A percentile compares a stretch with the other conserved stretches of the same genome.
phyloP scores from a whole-genome alignment of 345 rosid species.

The Diplotaxis tenuifolia region DNA sequence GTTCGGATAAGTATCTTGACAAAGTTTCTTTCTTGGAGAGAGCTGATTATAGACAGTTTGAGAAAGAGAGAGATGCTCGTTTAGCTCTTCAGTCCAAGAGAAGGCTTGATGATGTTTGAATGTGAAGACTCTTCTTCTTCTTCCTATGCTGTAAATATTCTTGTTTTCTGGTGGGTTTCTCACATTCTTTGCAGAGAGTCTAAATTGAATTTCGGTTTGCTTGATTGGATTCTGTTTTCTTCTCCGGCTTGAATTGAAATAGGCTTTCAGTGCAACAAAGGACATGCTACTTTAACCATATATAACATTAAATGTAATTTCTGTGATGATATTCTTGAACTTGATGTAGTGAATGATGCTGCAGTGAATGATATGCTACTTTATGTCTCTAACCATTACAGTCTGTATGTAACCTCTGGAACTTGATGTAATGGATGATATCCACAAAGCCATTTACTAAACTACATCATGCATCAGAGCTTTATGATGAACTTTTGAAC shows the following conservation, averaged over 20 bases:
- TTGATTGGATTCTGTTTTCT: not conserved
- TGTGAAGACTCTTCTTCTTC: not conserved
- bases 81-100: slow-evolving; percentile 59
- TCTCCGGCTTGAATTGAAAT: not conserved
- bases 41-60: slow-evolving; percentile 53
- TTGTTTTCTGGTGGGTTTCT: not conserved
- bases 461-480: not conserved
- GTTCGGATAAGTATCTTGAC: slow-evolving; percentile 73
- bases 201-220: not conserved
- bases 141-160: not conserved
- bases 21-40: slow-evolving; percentile 43
- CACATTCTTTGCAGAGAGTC: not conserved
- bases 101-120: slow-evolving; percentile 26
- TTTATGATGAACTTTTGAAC: not conserved
- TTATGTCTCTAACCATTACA: too few species aligned
- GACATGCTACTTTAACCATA: not conserved
- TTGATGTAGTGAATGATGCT: not conserved
- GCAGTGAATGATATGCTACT: too few species aligned
- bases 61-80: slow-evolving; percentile 95
- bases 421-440: not conserved
- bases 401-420: too few species aligned
- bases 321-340: not conserved
- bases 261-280: not conserved
- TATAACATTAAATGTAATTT: not conserved
- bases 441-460: not conserved